A percentile compares a stretch with the other conserved stretches of the same genome.
Conservation (phyloP, 345 rosid species). For the Moricandia moricandioides region DNA sequence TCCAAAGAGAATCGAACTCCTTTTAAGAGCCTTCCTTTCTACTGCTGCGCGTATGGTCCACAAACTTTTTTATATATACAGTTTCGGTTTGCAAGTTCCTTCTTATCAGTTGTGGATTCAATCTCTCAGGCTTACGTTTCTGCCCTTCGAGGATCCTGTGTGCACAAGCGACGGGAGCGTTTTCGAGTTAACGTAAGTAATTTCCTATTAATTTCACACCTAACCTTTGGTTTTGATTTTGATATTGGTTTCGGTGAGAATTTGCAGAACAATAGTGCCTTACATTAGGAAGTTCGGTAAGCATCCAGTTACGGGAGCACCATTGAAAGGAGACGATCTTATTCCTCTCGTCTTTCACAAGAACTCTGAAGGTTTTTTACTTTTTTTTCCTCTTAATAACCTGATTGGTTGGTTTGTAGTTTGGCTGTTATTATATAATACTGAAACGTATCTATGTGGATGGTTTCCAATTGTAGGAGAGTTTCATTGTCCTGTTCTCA, state of each 20-base stretch:
- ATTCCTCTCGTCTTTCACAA: slow-evolving; percentile 78
- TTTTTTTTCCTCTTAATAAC: not conserved
- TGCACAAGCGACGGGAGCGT: slow-evolving; percentile 85
- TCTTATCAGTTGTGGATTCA: not conserved
- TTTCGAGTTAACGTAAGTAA: slow-evolving; percentile 76
- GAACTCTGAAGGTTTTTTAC: slow-evolving; percentile 78
- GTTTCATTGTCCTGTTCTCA: slow-evolving; percentile 83
- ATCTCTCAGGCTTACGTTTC: slow-evolving; percentile 73
- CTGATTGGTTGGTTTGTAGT: not conserved
- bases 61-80: no score
- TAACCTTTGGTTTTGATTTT: slow-evolving; percentile 7
- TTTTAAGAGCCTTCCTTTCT: slow-evolving; percentile 93
- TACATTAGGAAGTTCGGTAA: slow-evolving; percentile 79
- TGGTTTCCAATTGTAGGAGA: slow-evolving; percentile 53
- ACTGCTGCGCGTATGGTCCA: slow-evolving; percentile 98
- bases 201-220: not conserved
- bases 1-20: slow-evolving; percentile 68
- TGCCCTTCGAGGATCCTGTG: slow-evolving; percentile 75
- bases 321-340: slow-evolving; percentile 70
- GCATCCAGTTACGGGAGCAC: slow-evolving; percentile 81
- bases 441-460: not conserved
- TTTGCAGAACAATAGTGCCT: slow-evolving; percentile 70
- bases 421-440: no score
- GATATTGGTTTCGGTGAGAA: not conserved
- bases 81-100: not conserved